Percentiles rank a stretch among this genome's conserved stretches.
These are phyloP conservation scores for Pythium pyrilobum DNA, from an alignment of 352 stramenopile species.

Conservation along the genomic window DNA sequence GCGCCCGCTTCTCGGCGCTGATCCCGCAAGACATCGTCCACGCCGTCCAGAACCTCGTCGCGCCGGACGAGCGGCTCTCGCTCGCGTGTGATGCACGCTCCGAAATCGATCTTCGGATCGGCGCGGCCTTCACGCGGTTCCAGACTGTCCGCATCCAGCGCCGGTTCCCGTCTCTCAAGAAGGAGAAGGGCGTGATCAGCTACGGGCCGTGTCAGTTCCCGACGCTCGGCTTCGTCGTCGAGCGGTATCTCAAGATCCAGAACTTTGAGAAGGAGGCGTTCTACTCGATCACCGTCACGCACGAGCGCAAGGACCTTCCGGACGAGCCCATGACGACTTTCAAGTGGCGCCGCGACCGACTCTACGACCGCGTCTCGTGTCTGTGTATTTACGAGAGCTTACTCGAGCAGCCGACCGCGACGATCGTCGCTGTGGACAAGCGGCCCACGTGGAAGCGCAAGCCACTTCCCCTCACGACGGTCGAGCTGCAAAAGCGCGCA, in stretches of 20 bases:
- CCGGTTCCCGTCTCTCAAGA: conserved; percentile 64
- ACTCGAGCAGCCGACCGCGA: conserved; percentile 52
- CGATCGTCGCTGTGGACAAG: conserved; percentile 67
- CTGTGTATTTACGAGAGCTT: conserved; percentile 91
- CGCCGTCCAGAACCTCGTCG: conserved; percentile 76
- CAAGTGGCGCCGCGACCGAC: conserved; percentile 90
- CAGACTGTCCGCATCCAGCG: conserved; percentile 92
- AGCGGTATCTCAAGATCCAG: conserved; percentile 92
- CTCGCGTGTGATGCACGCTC: conserved; percentile 88
- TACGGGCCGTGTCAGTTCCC: conserved; percentile 99
- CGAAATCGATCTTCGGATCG: conserved; percentile 94
- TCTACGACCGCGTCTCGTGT: conserved; percentile 95
- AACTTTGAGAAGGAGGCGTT: conserved; percentile 97
- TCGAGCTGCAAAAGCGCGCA: conserved; percentile 98
- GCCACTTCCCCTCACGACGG: conserved; percentile 96
- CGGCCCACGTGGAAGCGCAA: conserved; percentile 91
- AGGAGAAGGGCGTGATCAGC: conserved; percentile 90
- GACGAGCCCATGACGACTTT: conserved; percentile 85
- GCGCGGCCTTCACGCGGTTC: conserved; percentile 93
- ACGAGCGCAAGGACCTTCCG: conserved; percentile 41
- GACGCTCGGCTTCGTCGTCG: conserved; percentile 96
- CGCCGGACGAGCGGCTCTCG: conserved; percentile 78
- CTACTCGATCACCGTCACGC: conserved; percentile 92
- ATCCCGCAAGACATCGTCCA: conserved; percentile 90
- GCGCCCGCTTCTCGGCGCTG: conserved; percentile 92